Base-by-base conservation (phyloP, 768 basidiomycete genomes). In the Russula sp. region DNA sequence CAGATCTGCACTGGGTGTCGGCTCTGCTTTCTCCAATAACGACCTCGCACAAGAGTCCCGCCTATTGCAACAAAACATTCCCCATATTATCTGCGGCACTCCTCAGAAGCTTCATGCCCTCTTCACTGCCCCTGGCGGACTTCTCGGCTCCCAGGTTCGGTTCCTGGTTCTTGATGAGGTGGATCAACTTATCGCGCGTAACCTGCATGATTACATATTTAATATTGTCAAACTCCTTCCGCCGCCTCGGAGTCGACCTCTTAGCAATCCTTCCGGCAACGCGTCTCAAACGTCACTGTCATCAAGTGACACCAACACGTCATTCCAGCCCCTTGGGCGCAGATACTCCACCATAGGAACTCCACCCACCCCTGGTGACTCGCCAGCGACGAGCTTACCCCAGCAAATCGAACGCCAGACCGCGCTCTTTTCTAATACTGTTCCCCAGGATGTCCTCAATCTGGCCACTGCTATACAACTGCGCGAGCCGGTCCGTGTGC, bases 131-230 rank as follows among this genome's bases (percentile, higher is more conserved):
- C 79, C 89, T 27, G 86, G 89, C 39, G 91, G 90, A 14, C 79
- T 96, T 57, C 71, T 78, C 14, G 94, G 93, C 32, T 81, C 85
- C 13, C 94, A 95, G 71, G 91, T 98, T 58, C 84, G 94, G 50
- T 90, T 98, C 78, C 80, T 99, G 59, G 92, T 98, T 40, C 82
- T 99, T 20, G 97, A 99, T 71, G 97, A 99, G 73, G 95, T 97
- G 54, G 97, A 99, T 73, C 97, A 98, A 71, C 78, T 99, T 66
- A 97, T 99, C 72, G 96, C 97, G 18, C 86, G 97, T 60, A 98
- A 98, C 72, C 77, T 98, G 58, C 93, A 97, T 70, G 97, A 98
- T 57, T 92, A 87, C 71, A 96, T 99, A 27, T 89, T 93, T 76
- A 89, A 85, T 69, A 90, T 98, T 69, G 91, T 95, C 71, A 94